Conservation (phyloP, 805 yeast species). For the Metschnikowia chrysomelidarum region DNA sequence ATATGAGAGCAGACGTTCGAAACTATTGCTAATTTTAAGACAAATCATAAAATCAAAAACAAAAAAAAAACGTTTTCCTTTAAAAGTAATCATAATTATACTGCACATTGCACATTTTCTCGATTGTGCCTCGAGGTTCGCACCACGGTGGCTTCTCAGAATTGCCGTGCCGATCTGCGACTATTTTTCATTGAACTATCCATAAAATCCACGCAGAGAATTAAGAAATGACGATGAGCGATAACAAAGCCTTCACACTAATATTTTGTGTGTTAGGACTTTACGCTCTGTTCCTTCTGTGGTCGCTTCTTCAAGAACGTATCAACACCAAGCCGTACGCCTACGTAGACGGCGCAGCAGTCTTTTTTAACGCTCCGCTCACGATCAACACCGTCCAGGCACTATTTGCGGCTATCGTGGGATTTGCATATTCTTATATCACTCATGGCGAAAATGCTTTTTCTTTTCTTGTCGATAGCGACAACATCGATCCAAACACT, state of each 20-base stretch:
- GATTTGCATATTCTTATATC: conserved; percentile 52
- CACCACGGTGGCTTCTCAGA: too few species aligned
- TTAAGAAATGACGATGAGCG: conserved; percentile 6
- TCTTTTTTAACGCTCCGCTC: conserved; percentile 70
- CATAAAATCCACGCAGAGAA: not conserved
- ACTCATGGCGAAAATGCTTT: conserved; percentile 26
- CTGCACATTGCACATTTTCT: too few species aligned
- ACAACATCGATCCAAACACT: not conserved
- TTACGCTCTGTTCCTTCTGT: conserved; percentile 80
- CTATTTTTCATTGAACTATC: too few species aligned
- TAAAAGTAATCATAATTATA: too few species aligned
- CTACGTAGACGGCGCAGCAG: conserved; percentile 31
- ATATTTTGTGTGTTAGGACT: conserved; percentile 55
- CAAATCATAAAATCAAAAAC: not conserved
- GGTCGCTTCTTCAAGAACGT: conserved; percentile 93
- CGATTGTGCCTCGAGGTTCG: too few species aligned
- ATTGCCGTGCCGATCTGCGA: too few species aligned
- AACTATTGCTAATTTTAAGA: too few species aligned
- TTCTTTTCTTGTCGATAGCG: conserved; percentile 4
- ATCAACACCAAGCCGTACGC: conserved; percentile 77
- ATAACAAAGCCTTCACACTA: conserved; percentile 21
- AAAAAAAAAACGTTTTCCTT: not conserved
- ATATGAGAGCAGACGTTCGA: too few species aligned
- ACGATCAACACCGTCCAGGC: conserved; percentile 78
- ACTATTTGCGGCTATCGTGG: conserved; percentile 65